Conservation (phyloP, 805 yeast genomes). For the Nakazawaea anatomiae region DNA sequence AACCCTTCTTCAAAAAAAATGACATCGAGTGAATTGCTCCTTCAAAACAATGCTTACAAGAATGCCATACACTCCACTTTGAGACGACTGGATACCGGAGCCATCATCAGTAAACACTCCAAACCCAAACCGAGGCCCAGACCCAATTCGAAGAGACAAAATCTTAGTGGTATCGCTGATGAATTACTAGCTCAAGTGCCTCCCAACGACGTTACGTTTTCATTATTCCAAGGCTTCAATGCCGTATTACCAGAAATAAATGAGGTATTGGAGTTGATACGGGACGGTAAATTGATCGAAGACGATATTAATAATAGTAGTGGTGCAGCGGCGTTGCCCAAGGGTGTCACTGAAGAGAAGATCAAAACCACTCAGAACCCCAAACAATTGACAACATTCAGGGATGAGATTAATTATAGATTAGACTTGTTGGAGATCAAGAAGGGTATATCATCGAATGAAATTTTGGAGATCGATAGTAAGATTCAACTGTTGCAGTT, state of each 20-base stretch:
- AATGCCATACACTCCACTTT: conserved; percentile 41
- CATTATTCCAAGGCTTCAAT: conserved; percentile 65
- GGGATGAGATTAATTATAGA: conserved; percentile 34
- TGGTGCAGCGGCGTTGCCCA: conserved; percentile 21
- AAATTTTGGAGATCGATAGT: conserved; percentile 57
- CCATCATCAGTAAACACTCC: conserved; percentile 18
- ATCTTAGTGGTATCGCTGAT: conserved; percentile 49
- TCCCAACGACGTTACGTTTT: conserved; percentile 26
- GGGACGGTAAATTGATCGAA: conserved; percentile 15
- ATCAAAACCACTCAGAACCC: conserved; percentile 37
- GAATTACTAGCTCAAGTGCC: conserved; percentile 56
- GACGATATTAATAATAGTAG: background rate
- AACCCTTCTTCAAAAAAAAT: conserved; percentile 12
- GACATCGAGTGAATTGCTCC: conserved; percentile 14
- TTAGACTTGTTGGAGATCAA: conserved; percentile 55
- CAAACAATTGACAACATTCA: conserved; percentile 29
- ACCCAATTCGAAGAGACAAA: conserved; percentile 9
- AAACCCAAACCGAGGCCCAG: conserved; percentile 13
- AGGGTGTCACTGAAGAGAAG: conserved; percentile 33
- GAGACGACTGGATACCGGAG: conserved; percentile 21
- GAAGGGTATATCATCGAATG: conserved; percentile 58
- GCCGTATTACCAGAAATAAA: conserved; percentile 51
- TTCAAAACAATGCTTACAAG: conserved; percentile 29
- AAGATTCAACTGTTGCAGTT: conserved; percentile 46
- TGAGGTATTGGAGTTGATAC: conserved; percentile 29